Evolutionary conservation across 352 stramenopile genomes (phyloP).

Genomic region (Pythium coloratum): DNA sequence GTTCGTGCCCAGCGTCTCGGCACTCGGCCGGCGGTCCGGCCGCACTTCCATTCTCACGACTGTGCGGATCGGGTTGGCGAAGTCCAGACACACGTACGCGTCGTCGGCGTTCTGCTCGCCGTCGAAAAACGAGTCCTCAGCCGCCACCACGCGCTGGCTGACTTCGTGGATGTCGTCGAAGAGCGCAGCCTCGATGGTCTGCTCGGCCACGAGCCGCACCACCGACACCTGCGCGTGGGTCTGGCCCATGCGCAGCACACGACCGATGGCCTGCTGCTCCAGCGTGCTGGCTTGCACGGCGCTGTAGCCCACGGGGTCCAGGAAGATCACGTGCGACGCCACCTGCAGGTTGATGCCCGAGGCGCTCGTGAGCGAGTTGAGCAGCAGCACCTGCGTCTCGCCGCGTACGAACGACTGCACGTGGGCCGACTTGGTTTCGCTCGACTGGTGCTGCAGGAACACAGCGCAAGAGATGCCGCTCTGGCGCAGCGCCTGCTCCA

Average conservation of each 20-base stretch:
- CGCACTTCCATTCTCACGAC: constrained; percentile 60
- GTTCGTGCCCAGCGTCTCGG: constrained; percentile 19
- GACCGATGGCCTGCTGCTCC: constrained; percentile 82
- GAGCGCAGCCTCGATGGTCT: constrained; percentile 69
- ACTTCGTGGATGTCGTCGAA: constrained; percentile 76
- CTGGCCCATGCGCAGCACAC: constrained; percentile 85
- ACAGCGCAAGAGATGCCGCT: constrained; percentile 62
- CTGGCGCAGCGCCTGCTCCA: constrained; percentile 58
- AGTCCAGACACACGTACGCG: constrained; percentile 60
- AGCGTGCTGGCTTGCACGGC: constrained; percentile 72
- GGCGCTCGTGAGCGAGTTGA: constrained; percentile 80
- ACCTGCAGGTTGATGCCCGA: constrained; percentile 86
- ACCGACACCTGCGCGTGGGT: constrained; percentile 67
- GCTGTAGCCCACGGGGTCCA: constrained; percentile 73
- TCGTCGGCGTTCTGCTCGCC: constrained; percentile 44
- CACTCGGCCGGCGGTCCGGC: constrained; percentile 23
- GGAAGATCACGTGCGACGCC: constrained; percentile 80
- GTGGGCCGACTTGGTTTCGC: constrained; percentile 73
- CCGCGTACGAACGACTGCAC: constrained; percentile 65
- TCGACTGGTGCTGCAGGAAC: constrained; percentile 77
- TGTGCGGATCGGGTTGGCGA: constrained; percentile 48
- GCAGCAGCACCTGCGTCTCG: constrained; percentile 65
- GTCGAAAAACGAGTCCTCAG: constrained; percentile 72
- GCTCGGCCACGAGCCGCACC: constrained; percentile 70
- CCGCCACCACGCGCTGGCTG: constrained; percentile 38